Evolutionary conservation across 2,329 filamentous ascomycete species (phyloP).

Genomic region (Pseudocercospora crystallina): DNA sequence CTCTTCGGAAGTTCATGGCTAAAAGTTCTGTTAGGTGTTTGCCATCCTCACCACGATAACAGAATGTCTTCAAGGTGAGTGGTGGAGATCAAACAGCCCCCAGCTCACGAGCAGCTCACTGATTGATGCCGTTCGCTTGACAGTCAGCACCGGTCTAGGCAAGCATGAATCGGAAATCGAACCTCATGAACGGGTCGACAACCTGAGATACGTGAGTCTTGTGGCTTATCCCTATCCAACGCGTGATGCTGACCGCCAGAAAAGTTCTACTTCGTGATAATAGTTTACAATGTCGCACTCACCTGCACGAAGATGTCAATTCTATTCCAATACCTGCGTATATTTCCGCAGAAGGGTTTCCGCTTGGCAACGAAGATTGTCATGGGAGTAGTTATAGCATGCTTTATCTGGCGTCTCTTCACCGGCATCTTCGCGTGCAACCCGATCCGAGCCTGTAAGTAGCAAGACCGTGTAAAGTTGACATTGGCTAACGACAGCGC

Average conservation of each 20-base stretch:
- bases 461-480: too few species aligned
- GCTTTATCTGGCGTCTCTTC: constrained; percentile 35
- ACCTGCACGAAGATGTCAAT: constrained; percentile 47
- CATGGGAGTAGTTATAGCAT: constrained; percentile 33
- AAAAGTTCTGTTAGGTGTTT: constrained; percentile 2
- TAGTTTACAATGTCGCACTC: constrained; percentile 39
- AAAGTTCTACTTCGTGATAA: constrained; percentile 11
- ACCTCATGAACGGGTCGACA: constrained; percentile 2
- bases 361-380: constrained; percentile 31
- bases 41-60: neutral
- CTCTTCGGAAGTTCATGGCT: neutral
- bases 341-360: constrained; percentile 44
- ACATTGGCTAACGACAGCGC: too few species aligned
- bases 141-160: constrained; percentile 7
- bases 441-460: constrained; percentile 34
- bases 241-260: neutral
- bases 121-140: too few species aligned
- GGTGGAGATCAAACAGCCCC: too few species aligned
- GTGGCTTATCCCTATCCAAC: neutral
- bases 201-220: constrained; percentile 9
- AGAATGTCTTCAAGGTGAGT: neutral
- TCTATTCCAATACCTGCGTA: constrained; percentile 48
- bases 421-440: constrained; percentile 43
- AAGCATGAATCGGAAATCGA: constrained; percentile 4
- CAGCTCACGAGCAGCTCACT: too few species aligned